A percentile compares a stretch with the other conserved stretches of the same genome.
These are phyloP conservation scores for Dactylella cylindrospora DNA, from an alignment of 2,329 filamentous ascomycete species.

Conservation along the genomic window DNA sequence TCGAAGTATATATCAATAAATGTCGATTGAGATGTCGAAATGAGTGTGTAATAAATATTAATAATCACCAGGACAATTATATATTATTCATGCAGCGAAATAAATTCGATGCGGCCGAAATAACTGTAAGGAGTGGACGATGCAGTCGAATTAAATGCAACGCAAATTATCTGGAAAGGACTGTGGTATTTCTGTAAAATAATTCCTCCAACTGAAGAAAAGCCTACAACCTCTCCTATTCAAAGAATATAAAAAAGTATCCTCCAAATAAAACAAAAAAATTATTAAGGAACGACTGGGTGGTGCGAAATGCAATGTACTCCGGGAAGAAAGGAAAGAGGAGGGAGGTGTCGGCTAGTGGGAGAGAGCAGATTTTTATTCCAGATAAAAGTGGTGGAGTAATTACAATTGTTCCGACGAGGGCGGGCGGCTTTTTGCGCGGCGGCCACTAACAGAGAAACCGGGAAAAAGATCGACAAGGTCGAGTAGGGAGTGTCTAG, in stretches of 20 bases:
- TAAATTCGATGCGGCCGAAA: conserved; percentile 11
- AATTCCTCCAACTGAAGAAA: no score
- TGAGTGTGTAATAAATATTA: conserved; percentile 3
- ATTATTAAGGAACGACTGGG: conserved; percentile 11
- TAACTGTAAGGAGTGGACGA: conserved; percentile 16
- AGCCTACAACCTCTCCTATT: no score
- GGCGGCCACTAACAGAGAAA: no score
- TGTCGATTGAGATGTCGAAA: conserved; percentile 8
- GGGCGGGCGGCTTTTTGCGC: no score
- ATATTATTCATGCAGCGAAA: conserved; percentile 41
- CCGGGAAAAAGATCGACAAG: no score
- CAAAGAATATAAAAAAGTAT: conserved; percentile 15
- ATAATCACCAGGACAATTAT: conserved; percentile 41
- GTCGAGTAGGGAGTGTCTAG: no score
- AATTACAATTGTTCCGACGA: no score
- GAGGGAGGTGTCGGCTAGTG: conserved; percentile 24
- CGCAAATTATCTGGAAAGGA: no score
- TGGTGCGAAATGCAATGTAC: conserved; percentile 4
- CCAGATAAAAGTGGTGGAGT: conserved; percentile 17
- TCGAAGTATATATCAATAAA: neutral
- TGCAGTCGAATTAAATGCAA: no score
- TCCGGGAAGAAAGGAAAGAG: conserved; percentile 1
- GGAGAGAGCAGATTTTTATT: conserved; percentile 36
- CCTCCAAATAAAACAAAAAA: conserved; percentile 12
- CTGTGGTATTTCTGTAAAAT: conserved; percentile 42